Base-by-base conservation (phyloP, 2,329 filamentous ascomycete species). In the Paraphaeosphaeria minitans region DNA sequence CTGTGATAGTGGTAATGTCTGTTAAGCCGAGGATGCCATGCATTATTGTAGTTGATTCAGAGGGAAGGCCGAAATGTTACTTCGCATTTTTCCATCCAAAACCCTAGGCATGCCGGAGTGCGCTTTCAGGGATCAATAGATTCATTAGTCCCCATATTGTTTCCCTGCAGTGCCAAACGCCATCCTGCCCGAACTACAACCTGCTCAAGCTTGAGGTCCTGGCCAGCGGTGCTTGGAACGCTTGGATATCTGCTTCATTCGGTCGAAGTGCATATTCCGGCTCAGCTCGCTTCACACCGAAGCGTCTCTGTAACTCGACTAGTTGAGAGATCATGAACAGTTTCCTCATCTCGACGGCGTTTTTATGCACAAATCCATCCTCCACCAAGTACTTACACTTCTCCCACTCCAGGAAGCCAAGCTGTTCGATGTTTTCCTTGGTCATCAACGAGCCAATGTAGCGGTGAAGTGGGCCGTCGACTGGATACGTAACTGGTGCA, bases 401-500 rank as follows among this genome's bases (percentile, higher is more conserved):
- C 16, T 47, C 49, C 68, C 75, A 81, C 43, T 79, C 68, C n/a
- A 71, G 56, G 42, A 70, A 75, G 1, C 73, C 72, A 37, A 75
- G 42, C 2, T 55, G 39, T 12, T 72, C 66, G 24, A 75, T 67
- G 27, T 69, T 71, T 21, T 70, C 65, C 8, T 61, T 62, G 3
- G 66, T 72, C 10, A 78, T 64, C 39, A 76, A 60, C 7, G 58
- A 54, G 19, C 64, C 57, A 8, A 77, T 65, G 3, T 76, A 57
- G 35, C 67, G 62, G 53, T 83, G 76, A 29, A 86, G 55, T 0
- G 81, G 79, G 0, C 83, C 83, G 31, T 75, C 73, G 0, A 67
- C 64, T 1, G 74, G 73, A 62, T 77, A 85, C 22, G 63, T 70
- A 0, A 73, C 71, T 0, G 83, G 83, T 1, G 81, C 83, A n/a